A percentile compares a stretch with the other conserved stretches of the same genome.
Conservation (phyloP, 169 alveolate genomes). For the Perkinsus olseni region DNA sequence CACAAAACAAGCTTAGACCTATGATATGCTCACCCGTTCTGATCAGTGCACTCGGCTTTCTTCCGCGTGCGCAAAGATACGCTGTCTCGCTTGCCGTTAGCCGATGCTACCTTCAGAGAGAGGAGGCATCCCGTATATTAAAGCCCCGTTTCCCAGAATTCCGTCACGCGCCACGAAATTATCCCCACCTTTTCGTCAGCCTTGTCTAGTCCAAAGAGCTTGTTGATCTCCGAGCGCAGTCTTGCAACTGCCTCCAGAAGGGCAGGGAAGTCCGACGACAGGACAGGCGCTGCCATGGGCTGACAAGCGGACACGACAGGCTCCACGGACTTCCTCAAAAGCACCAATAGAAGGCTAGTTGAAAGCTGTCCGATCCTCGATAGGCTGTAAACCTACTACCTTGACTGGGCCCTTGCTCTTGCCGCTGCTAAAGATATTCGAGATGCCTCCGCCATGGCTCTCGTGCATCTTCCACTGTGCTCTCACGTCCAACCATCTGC, state of each 20-base stretch:
- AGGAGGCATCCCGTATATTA: not conserved
- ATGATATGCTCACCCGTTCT: not conserved
- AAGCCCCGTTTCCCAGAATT: too few species aligned
- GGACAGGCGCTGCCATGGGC: not conserved
- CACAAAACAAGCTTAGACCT: not conserved
- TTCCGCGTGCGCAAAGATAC: constrained; percentile 1
- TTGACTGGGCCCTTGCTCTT: not conserved
- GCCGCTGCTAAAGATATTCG: not conserved
- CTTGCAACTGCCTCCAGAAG: not conserved
- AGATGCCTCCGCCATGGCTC: not conserved
- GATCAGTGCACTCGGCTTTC: not conserved
- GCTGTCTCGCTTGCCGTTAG: not conserved
- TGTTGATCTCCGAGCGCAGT: not conserved
- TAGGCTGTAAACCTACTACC: not conserved
- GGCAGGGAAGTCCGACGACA: not conserved
- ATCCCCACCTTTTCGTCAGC: not conserved
- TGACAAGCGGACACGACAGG: not conserved
- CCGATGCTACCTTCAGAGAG: not conserved
- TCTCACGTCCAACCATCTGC: not conserved
- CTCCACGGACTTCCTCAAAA: too few species aligned
- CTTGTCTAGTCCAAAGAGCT: not conserved
- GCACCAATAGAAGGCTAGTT: too few species aligned
- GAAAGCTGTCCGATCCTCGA: not conserved
- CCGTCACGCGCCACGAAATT: too few species aligned
- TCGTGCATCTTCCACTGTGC: not conserved